Percentiles rank a stretch among this genome's conserved stretches.
Evolutionary conservation across 177 flowering plant species (phyloP).

Genomic region (Vitis hybrid): DNA sequence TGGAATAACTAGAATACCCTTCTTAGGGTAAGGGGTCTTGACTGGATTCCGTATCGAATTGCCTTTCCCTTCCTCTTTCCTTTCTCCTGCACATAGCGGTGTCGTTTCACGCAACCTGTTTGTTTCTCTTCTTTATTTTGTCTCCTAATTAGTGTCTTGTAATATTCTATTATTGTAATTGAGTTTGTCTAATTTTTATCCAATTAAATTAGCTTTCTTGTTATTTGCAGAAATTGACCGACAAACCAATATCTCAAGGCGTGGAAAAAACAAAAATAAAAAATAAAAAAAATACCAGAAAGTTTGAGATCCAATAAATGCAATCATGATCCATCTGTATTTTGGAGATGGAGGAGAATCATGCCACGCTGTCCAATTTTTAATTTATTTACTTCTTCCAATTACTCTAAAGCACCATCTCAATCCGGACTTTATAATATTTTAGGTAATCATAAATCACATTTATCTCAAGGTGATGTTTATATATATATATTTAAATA

Average conservation of each 20-base stretch:
- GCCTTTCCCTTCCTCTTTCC: not conserved
- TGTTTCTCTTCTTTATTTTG: not conserved
- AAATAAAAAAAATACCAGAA: no score
- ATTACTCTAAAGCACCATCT: not conserved
- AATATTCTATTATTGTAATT: not conserved
- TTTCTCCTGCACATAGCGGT: not conserved
- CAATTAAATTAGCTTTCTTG: not conserved
- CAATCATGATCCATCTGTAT: not conserved
- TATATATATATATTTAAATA: no score
- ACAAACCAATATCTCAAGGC: not conserved
- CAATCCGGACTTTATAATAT: not conserved
- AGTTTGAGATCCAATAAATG: not conserved
- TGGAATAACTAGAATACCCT: no score
- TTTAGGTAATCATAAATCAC: no score
- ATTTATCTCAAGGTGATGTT: no score
- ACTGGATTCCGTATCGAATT: not conserved
- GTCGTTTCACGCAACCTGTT: not conserved
- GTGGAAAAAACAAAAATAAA: not conserved
- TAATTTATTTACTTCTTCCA: not conserved
- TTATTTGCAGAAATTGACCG: not conserved
- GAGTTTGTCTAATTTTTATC: not conserved
- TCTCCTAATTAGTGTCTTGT: not conserved
- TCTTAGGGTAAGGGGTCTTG: no score
- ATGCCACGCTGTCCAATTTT: not conserved
- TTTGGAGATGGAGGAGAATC: not conserved